Conservation (phyloP, 352 stramenopile genomes). For the Phytopythium oedochilum region DNA sequence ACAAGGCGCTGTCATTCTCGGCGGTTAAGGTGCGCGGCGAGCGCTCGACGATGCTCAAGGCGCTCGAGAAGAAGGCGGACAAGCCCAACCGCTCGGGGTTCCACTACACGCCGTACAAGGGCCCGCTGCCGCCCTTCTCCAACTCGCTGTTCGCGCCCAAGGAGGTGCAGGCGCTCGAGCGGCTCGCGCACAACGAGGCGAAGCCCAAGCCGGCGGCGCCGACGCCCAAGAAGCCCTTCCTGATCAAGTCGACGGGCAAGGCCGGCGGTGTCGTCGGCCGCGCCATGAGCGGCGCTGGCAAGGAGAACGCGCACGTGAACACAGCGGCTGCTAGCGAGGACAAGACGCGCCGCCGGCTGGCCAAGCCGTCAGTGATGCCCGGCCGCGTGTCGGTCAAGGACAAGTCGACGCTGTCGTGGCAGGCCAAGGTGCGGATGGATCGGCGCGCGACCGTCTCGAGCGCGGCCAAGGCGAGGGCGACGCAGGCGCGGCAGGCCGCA, state of each 20-base stretch:
- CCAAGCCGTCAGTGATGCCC: background rate
- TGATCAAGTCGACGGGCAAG: slow-evolving; percentile 6
- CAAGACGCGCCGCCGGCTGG: background rate
- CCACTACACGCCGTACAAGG: slow-evolving; percentile 65
- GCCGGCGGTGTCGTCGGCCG: slow-evolving; percentile 3
- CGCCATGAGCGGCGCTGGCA: background rate
- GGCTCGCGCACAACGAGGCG: background rate
- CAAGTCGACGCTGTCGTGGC: slow-evolving; percentile 1
- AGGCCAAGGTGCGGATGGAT: slow-evolving; percentile 3
- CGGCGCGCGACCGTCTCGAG: slow-evolving; percentile 3
- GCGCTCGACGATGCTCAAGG: slow-evolving; percentile 3
- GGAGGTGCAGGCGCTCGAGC: slow-evolving; percentile 6
- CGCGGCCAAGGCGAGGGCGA: slow-evolving; percentile 1
- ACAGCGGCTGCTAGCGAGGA: background rate
- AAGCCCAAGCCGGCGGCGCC: background rate
- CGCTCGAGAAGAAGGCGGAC: background rate
- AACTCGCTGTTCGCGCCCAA: slow-evolving; percentile 7
- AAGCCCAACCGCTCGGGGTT: slow-evolving; percentile 1
- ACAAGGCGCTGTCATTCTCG: slow-evolving; percentile 6
- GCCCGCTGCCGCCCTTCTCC: slow-evolving; percentile 44
- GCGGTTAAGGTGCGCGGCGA: slow-evolving; percentile 5
- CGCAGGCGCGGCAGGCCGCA: background rate
- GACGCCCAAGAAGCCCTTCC: slow-evolving; percentile 3
- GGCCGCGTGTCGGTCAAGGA: slow-evolving; percentile 6
- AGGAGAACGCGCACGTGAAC: slow-evolving; percentile 5